Evolutionary conservation across 2,329 filamentous ascomycete genomes (phyloP), one percentile per base, ranked within the genome.

Genomic region (Cytospora piceae): DNA sequence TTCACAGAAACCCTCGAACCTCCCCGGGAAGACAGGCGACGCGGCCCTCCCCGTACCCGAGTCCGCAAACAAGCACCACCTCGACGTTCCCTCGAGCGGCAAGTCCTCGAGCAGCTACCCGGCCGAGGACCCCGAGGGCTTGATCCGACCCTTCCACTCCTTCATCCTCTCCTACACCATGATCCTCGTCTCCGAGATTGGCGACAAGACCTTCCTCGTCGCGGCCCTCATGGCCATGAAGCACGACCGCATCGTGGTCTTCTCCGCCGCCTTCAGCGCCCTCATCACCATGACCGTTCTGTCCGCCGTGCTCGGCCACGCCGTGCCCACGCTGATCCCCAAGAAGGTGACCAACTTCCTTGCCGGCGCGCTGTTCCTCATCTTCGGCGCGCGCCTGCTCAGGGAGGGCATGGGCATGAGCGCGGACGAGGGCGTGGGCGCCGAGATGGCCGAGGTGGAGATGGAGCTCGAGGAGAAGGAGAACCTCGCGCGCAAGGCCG

Each of bases 201-300:
- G 95, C 69, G 95, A 99, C 85, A 99, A 99, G 81, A 99, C 95
- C 0, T 99, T 99, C 82, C 85, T 99, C 53, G 93, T 99, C 27
- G 95, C 95, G 8, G 94, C 94, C 9, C 86, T 99, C 22, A 99
- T 99, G 95, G 95, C 95, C 15, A 99, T 99, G 95, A 95, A 97
- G 76, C 94, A 99, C 73, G 91, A 95, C 68, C 90, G 95, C 61
- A 82, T 97, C 69, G 85, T 98, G 15, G 95, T 99, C 68, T 99
- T 99, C 79, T 91, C 92, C 2, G 93, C 95, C 9, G 95, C 95
- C n/a, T 94, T 97, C 72, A 88, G 90, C 61, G 96, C 95, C 12
- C 83, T 99, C 55, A 87, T 97, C 67, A 86, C 91, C 75, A 99
- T 99, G 95, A 99, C 95, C 0, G 85, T 98, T 12, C 85, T 99